Conservation (phyloP, 371 early-diverging fungal species). For the Dichotomocladium elegans region DNA sequence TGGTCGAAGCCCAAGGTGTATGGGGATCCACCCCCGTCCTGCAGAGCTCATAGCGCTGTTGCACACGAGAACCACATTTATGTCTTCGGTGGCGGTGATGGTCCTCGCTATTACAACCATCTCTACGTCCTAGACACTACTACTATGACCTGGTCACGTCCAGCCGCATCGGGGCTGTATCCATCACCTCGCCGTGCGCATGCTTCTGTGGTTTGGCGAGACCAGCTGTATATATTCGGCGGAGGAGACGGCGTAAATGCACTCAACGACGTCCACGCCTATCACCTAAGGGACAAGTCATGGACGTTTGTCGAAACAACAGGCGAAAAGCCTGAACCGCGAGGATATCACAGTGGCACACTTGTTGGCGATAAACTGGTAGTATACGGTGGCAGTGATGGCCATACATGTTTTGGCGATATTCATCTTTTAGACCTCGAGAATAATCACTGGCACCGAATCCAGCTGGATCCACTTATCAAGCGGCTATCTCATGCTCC, state of each 20-base stretch:
- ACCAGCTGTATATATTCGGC: slow-evolving; percentile 75
- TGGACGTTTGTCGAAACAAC: slow-evolving; percentile 57
- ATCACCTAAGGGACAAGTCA: slow-evolving; percentile 36
- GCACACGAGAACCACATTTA: slow-evolving; percentile 60
- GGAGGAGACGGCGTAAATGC: slow-evolving; percentile 83
- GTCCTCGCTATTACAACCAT: slow-evolving; percentile 78
- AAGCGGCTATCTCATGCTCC: slow-evolving; percentile 81
- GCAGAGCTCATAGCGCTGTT: slow-evolving; percentile 79
- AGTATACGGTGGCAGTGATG: slow-evolving; percentile 87
- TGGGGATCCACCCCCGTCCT: slow-evolving; percentile 70
- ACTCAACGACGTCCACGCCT: slow-evolving; percentile 62
- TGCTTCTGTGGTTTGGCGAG: slow-evolving; percentile 69
- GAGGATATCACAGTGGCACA: slow-evolving; percentile 87
- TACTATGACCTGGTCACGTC: slow-evolving; percentile 60
- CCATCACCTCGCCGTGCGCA: slow-evolving; percentile 79
- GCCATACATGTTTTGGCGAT: slow-evolving; percentile 83
- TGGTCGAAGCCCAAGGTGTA: slow-evolving; percentile 68
- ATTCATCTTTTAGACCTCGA: slow-evolving; percentile 71
- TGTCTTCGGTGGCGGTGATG: slow-evolving; percentile 86
- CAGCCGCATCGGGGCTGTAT: slow-evolving; percentile 41
- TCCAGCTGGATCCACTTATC: slow-evolving; percentile 51
- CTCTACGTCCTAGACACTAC: slow-evolving; percentile 33
- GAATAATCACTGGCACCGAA: slow-evolving; percentile 46
- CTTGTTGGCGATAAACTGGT: slow-evolving; percentile 77
- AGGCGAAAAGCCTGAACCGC: slow-evolving; percentile 61